phyloP scores from a whole-genome alignment of 2,329 filamentous ascomycete genomes.

The Monosporascus sp. region DNA sequence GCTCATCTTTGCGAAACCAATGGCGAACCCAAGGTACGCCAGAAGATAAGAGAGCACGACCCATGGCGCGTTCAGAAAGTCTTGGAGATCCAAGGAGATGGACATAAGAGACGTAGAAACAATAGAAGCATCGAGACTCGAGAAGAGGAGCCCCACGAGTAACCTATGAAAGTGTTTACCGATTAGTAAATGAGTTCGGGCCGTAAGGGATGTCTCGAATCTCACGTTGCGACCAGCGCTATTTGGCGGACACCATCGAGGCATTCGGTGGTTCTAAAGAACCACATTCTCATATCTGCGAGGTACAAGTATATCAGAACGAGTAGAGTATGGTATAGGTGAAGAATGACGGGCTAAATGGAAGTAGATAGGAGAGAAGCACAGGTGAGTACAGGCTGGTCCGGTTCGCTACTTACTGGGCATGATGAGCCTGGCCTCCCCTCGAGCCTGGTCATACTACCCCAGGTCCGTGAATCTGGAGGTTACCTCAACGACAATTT shows the following conservation, averaged over 20 bases:
- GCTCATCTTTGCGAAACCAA: conserved; percentile 54
- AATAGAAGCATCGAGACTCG: conserved; percentile 53
- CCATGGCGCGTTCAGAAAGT: conserved; percentile 51
- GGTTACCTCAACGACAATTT: not conserved
- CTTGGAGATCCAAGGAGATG: conserved; percentile 47
- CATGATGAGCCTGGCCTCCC: not conserved
- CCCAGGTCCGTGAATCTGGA: not conserved
- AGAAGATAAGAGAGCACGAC: conserved; percentile 52
- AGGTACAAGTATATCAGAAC: not conserved
- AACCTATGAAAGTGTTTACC: conserved; percentile 31
- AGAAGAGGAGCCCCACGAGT: conserved; percentile 50
- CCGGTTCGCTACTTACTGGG: no score
- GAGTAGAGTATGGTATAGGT: not conserved
- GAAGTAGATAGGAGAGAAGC: not conserved
- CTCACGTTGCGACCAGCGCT: conserved; percentile 33
- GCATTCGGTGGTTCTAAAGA: not conserved
- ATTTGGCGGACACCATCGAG: conserved; percentile 22
- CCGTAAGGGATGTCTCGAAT: conserved; percentile 14
- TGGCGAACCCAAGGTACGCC: conserved; percentile 55
- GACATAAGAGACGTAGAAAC: conserved; percentile 54
- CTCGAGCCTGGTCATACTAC: not conserved
- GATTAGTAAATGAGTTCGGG: conserved; percentile 24
- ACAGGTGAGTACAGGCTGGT: no score
- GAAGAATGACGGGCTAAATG: not conserved
- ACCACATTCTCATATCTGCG: not conserved